Conservation (phyloP, 1,139 yeast species). For the Taiozyma sp. region DNA sequence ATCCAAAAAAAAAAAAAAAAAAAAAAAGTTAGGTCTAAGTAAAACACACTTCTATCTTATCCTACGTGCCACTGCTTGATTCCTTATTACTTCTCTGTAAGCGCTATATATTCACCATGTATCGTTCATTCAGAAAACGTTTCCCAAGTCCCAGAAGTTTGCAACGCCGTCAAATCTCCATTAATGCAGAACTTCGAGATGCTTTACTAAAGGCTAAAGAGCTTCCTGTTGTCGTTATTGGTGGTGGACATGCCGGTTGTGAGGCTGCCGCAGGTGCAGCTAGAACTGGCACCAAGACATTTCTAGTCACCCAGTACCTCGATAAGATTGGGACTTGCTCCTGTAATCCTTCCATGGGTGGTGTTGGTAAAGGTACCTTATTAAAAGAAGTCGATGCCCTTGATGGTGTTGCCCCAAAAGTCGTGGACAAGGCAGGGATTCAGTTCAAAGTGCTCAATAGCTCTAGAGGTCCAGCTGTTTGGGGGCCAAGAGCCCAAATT, state of each 20-base stretch:
- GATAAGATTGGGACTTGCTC: slow-evolving; percentile 88
- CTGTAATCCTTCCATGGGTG: slow-evolving; percentile 98
- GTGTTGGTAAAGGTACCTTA: slow-evolving; percentile 95
- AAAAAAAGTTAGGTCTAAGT: too few relatives aligned
- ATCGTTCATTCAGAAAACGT: background rate
- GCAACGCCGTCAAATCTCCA: slow-evolving; percentile 9
- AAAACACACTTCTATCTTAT: too few relatives aligned
- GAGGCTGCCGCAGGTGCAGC: slow-evolving; percentile 97
- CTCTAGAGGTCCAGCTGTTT: slow-evolving; percentile 94
- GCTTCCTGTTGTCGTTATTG: slow-evolving; percentile 80
- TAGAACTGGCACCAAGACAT: slow-evolving; percentile 67
- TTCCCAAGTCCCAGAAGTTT: background rate
- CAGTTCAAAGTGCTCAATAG: slow-evolving; percentile 85
- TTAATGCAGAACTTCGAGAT: slow-evolving; percentile 37
- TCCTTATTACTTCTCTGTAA: background rate
- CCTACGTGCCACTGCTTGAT: background rate
- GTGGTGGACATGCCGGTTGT: slow-evolving; percentile 99
- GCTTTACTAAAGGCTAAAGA: slow-evolving; percentile 32
- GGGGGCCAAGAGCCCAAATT: slow-evolving; percentile 98
- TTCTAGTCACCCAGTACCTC: slow-evolving; percentile 69
- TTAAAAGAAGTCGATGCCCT: slow-evolving; percentile 92
- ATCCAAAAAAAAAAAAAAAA: too few relatives aligned
- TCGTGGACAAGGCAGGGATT: slow-evolving; percentile 90
- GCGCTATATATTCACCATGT: background rate
- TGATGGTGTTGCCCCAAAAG: slow-evolving; percentile 83